phyloP scores from a whole-genome alignment of 768 basidiomycete species.

The Coprinopsis marcescibilis region DNA sequence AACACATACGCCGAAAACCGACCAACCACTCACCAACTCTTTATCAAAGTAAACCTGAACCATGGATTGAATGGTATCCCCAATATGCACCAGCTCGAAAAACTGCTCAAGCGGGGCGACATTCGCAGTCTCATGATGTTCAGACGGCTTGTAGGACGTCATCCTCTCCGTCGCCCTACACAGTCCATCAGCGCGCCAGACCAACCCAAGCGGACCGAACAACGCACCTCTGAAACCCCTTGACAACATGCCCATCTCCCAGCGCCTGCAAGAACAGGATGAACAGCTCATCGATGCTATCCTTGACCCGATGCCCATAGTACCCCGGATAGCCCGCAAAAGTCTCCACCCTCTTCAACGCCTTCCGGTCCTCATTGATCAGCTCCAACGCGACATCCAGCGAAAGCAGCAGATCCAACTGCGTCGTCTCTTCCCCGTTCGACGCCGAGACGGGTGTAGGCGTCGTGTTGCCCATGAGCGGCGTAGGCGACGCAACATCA shows the following conservation, averaged over 20 bases:
- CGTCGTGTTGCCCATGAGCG: conserved; percentile 7
- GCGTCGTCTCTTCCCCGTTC: conserved; percentile 18
- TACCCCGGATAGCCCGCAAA: conserved; percentile 84
- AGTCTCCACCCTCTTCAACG: conserved; percentile 87
- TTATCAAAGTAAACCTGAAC: conserved; percentile 98
- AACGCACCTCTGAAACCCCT: conserved; percentile 74
- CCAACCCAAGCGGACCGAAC: conserved; percentile 13
- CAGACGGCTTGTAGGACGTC: conserved; percentile 83
- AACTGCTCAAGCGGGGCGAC: conserved; percentile 95
- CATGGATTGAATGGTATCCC: conserved; percentile 96
- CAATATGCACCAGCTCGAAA: conserved; percentile 95
- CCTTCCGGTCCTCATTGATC: conserved; percentile 89
- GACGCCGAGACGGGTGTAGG: conserved; percentile 1
- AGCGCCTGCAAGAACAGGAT: conserved; percentile 76
- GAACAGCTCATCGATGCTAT: conserved; percentile 93
- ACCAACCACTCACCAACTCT: conserved; percentile 61
- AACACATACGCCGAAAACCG: not conserved
- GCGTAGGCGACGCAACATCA: conserved; percentile 15
- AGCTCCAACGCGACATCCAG: conserved; percentile 87
- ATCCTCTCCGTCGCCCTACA: conserved; percentile 83
- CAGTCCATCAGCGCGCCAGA: not conserved
- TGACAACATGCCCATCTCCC: conserved; percentile 70
- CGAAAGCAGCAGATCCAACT: conserved; percentile 84
- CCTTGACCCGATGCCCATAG: conserved; percentile 81
- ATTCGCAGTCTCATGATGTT: conserved; percentile 72